A percentile compares a stretch with the other conserved stretches of the same genome.
phyloP scores from a whole-genome alignment of 768 basidiomycete species.

The Artomyces pyxidatus region DNA sequence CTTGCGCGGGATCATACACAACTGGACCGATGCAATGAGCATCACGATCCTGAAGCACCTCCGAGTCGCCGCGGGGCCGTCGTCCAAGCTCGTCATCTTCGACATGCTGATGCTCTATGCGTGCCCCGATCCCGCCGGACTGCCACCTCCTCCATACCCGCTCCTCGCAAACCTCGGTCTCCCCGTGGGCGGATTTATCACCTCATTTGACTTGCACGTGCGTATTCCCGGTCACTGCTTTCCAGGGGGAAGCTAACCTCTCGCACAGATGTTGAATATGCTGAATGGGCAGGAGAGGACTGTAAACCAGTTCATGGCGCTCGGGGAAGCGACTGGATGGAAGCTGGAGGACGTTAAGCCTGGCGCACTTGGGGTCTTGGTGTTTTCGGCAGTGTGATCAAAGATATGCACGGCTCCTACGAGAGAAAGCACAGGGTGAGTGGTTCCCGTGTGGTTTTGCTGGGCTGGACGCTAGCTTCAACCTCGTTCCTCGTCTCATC shows the following conservation, averaged over 20 bases:
- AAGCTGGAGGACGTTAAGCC: too few relatives aligned
- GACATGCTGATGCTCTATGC: neutral
- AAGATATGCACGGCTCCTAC: too few relatives aligned
- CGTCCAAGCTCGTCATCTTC: constrained; percentile 37
- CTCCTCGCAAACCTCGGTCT: neutral
- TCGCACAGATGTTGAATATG: constrained; percentile 30
- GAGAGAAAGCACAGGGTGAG: too few relatives aligned
- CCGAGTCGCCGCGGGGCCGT: constrained; percentile 18
- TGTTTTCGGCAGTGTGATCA: too few relatives aligned
- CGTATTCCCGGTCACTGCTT: neutral
- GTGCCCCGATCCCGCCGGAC: neutral
- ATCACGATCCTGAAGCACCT: constrained; percentile 21
- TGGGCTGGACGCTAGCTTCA: too few relatives aligned
- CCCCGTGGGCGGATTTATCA: neutral
- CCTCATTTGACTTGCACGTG: neutral
- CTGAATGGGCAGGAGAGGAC: constrained; percentile 35
- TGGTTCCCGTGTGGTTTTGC: too few relatives aligned
- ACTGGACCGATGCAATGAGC: constrained; percentile 23
- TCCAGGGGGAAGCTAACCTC: too few relatives aligned
- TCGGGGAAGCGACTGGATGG: constrained; percentile 29
- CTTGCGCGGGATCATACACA: constrained; percentile 24
- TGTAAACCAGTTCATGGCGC: constrained; percentile 22
- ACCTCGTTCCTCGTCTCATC: too few relatives aligned
- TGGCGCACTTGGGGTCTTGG: too few relatives aligned
- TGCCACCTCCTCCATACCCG: neutral